Evolutionary conservation across 495 filamentous ascomycete genomes (phyloP).

Genomic region (Penicillium antarcticum): DNA sequence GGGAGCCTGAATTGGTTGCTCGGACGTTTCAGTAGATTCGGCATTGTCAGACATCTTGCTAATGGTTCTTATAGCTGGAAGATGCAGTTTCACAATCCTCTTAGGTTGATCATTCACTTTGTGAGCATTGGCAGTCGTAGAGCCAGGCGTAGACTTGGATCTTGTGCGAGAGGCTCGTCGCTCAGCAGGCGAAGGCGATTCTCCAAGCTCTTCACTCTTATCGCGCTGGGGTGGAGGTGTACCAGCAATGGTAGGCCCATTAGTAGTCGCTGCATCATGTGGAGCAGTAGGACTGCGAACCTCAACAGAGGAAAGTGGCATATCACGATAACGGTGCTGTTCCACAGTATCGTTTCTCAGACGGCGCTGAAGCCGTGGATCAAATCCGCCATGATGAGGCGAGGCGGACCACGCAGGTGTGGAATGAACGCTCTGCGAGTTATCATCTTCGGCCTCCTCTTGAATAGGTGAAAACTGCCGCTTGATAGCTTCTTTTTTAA

Average conservation of each 20-base stretch:
- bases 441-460: constrained; percentile 9
- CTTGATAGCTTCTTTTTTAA: constrained; percentile 9
- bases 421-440: not conserved
- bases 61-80: not conserved
- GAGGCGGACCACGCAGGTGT: not conserved
- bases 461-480: constrained; percentile 3
- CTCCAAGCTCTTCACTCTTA: constrained; percentile 28
- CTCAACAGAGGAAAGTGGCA: constrained; percentile 26
- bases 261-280: not conserved
- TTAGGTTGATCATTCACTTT: not conserved
- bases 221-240: constrained; percentile 6
- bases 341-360: not conserved
- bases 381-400: no score
- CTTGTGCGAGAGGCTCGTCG: not conserved
- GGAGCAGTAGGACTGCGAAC: not conserved
- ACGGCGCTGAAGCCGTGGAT: not conserved
- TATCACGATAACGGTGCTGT: constrained; percentile 10
- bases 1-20: not conserved
- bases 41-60: not conserved
- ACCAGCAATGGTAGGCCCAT: not conserved
- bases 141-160: not conserved
- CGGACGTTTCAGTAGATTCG: not conserved
- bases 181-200: constrained; percentile 12
- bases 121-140: not conserved
- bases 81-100: not conserved